phyloP scores from a whole-genome alignment of 768 basidiomycete genomes.

The Tylopilus intermedius region DNA sequence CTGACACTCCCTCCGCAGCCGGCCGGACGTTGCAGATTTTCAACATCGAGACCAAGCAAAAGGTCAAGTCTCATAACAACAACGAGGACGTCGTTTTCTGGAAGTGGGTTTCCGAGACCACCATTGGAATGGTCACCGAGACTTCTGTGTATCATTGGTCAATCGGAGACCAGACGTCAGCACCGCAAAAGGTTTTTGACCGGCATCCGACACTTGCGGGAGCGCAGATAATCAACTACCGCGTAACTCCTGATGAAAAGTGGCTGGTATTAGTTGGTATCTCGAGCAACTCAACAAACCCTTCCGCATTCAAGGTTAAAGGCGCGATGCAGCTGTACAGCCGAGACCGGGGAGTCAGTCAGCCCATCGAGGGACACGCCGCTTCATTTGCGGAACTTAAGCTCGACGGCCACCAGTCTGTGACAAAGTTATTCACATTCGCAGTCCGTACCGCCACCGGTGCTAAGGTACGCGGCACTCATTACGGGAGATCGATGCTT shows the following conservation, averaged over 20 bases:
- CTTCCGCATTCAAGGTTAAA: conserved; percentile 97
- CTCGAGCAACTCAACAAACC: conserved; percentile 85
- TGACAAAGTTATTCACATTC: conserved; percentile 92
- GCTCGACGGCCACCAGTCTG: conserved; percentile 78
- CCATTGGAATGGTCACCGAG: conserved; percentile 94
- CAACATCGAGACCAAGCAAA: conserved; percentile 96
- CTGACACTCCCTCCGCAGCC: conserved; percentile 45
- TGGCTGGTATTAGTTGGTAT: conserved; percentile 98
- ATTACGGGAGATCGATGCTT: background rate
- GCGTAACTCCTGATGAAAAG: conserved; percentile 86
- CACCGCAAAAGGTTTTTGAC: conserved; percentile 92
- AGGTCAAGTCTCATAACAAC: conserved; percentile 93
- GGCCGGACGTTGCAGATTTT: conserved; percentile 94
- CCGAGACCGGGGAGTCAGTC: conserved; percentile 85
- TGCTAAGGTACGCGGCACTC: conserved; percentile 69
- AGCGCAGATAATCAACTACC: conserved; percentile 98
- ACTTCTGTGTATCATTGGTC: conserved; percentile 91
- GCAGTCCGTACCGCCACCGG: conserved; percentile 95
- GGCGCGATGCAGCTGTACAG: conserved; percentile 98
- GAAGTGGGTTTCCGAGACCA: conserved; percentile 94
- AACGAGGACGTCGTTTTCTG: conserved; percentile 95
- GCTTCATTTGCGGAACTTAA: conserved; percentile 93
- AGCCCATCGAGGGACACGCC: conserved; percentile 98
- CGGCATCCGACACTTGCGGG: conserved; percentile 91
- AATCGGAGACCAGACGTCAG: conserved; percentile 64